Evolutionary conservation across 2,329 filamentous ascomycete genomes (phyloP).

Genomic region (Coniochaeta sp.): DNA sequence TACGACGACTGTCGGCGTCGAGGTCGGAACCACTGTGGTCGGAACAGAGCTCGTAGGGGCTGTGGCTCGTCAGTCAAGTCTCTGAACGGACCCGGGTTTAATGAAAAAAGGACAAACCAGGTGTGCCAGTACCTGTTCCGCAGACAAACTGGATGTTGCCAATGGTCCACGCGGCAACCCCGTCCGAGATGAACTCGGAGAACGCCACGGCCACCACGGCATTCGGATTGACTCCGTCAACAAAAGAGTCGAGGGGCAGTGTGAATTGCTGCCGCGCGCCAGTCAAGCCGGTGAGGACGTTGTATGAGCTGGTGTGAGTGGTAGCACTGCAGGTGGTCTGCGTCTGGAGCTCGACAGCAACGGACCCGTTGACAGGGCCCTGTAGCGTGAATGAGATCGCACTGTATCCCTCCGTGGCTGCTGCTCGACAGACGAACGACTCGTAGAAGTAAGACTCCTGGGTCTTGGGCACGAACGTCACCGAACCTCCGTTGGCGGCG

Average conservation of each 20-base stretch:
- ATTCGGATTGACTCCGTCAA: slow-evolving; percentile 37
- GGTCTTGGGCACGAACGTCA: slow-evolving; percentile 41
- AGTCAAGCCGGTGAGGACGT: slow-evolving; percentile 31
- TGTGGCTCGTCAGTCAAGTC: neutral
- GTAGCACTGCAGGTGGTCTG: slow-evolving; percentile 8
- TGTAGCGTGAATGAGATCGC: slow-evolving; percentile 39
- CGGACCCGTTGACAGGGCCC: slow-evolving; percentile 30
- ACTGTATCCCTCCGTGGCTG: slow-evolving; percentile 36
- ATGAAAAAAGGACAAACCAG: neutral
- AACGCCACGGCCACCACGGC: slow-evolving; percentile 24
- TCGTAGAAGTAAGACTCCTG: slow-evolving; percentile 45
- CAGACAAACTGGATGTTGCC: slow-evolving; percentile 27
- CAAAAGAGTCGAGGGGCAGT: slow-evolving; percentile 40
- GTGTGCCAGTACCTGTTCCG: slow-evolving; percentile 19
- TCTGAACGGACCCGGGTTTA: neutral
- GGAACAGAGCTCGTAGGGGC: neutral
- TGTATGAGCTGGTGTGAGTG: slow-evolving; percentile 14
- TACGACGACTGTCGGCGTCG: slow-evolving; percentile 2
- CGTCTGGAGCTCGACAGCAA: slow-evolving; percentile 41
- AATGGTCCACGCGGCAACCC: slow-evolving; percentile 12
- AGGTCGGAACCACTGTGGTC: neutral
- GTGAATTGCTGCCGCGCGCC: slow-evolving; percentile 41
- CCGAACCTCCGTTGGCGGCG: slow-evolving; percentile 31
- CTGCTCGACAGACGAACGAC: slow-evolving; percentile 38
- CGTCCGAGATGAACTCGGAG: slow-evolving; percentile 13